Conservation (phyloP, 495 filamentous ascomycete species). For the Chaetomium tenue region DNA sequence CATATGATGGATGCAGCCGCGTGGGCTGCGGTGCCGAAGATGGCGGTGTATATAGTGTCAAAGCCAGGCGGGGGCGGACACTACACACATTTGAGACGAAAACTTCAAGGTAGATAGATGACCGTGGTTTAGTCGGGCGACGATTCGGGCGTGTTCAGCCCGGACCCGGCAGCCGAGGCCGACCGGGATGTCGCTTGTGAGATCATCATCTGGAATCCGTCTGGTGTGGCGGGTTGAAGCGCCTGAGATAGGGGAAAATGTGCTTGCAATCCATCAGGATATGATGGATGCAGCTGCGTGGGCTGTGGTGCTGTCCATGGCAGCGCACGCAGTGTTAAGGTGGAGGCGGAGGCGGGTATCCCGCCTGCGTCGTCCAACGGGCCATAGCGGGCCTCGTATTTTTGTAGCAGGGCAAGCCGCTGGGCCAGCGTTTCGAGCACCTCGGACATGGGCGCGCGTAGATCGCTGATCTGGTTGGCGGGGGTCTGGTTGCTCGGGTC, state of each 20-base stretch:
- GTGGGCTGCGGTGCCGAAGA: no score
- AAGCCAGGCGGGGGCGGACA: neutral
- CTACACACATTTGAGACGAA: no score
- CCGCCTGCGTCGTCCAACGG: slow-evolving; percentile 24
- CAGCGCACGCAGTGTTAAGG: neutral
- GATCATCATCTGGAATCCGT: neutral
- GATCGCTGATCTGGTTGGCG: slow-evolving; percentile 39
- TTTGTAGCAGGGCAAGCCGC: slow-evolving; percentile 48
- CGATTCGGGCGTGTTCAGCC: slow-evolving; percentile 14
- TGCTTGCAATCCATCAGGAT: neutral
- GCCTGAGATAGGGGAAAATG: no score
- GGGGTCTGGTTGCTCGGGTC: slow-evolving; percentile 30
- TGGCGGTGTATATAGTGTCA: neutral
- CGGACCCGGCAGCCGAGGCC: neutral
- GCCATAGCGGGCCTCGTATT: slow-evolving; percentile 50
- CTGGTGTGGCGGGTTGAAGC: no score
- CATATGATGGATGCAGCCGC: no score
- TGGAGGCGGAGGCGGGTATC: neutral
- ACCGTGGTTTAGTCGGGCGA: neutral
- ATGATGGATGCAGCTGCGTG: neutral
- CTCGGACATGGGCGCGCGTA: slow-evolving; percentile 51
- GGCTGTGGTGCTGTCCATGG: neutral
- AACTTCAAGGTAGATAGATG: no score
- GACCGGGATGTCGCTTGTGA: neutral
- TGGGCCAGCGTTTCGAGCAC: slow-evolving; percentile 44